Evolutionary conservation across 129 eudicot genomes (phyloP).

Genomic region (Centella asiatica): DNA sequence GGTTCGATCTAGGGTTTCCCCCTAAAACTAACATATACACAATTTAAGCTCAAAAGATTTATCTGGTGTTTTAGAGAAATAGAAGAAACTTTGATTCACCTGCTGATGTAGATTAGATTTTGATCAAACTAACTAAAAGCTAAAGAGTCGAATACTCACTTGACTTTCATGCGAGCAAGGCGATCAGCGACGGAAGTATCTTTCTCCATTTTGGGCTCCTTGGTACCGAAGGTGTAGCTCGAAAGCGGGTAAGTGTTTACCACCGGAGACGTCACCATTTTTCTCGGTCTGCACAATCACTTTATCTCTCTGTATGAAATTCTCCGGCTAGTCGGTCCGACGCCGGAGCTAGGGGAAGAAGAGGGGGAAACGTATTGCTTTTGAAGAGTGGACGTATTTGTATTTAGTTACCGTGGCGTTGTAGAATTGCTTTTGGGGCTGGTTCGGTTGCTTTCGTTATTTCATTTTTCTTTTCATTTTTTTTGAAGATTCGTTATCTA

Average conservation of each 20-base stretch:
- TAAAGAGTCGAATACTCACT: constrained; percentile 22
- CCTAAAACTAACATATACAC: not conserved
- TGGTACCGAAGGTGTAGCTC: constrained; percentile 72
- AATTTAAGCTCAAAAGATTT: not conserved
- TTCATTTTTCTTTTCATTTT: too few species aligned
- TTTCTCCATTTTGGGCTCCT: constrained; percentile 82
- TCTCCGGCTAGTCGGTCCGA: too few species aligned
- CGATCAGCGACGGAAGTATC: constrained; percentile 88
- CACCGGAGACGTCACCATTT: constrained; percentile 44
- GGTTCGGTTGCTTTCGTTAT: too few species aligned
- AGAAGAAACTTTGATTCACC: too few species aligned
- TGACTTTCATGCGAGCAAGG: constrained; percentile 85
- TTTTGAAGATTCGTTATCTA: too few species aligned
- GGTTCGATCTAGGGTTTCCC: constrained; percentile 2
- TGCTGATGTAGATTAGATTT: too few species aligned
- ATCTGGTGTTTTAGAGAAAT: too few species aligned
- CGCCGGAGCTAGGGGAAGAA: too few species aligned
- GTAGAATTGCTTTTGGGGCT: too few species aligned
- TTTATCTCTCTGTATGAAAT: not conserved
- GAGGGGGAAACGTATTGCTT: too few species aligned
- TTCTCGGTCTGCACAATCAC: not conserved
- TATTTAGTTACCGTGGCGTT: too few species aligned
- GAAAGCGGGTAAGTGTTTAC: constrained; percentile 65
- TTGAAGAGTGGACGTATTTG: too few species aligned
- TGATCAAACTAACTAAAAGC: not conserved